Percentiles rank a stretch among this genome's conserved stretches.
phyloP scores from a whole-genome alignment of 768 basidiomycete species.

The Mycena vulgaris region DNA sequence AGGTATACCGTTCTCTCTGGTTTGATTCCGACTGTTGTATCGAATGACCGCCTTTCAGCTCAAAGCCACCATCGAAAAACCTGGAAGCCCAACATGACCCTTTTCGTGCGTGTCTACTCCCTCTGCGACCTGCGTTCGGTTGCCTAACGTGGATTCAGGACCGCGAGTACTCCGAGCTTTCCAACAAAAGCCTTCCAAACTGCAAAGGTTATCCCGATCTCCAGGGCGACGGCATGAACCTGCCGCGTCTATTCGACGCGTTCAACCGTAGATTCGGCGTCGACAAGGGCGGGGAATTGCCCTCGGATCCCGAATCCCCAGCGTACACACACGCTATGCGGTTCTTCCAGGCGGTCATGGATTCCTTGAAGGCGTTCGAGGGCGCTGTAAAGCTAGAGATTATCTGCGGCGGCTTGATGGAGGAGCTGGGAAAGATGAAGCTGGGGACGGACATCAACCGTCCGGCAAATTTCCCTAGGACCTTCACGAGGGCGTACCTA shows the following conservation, averaged over 20 bases:
- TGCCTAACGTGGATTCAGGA: no score
- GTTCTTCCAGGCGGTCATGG: constrained; percentile 48
- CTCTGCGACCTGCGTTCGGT: no score
- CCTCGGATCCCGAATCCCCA: constrained; percentile 38
- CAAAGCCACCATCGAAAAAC: constrained; percentile 32
- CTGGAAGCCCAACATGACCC: constrained; percentile 47
- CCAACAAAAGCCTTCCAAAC: constrained; percentile 7
- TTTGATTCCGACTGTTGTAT: background rate
- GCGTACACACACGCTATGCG: constrained; percentile 41
- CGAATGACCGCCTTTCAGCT: constrained; percentile 19
- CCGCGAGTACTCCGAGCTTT: constrained; percentile 25
- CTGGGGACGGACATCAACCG: constrained; percentile 42
- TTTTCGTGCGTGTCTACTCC: constrained; percentile 36
- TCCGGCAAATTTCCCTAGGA: constrained; percentile 46
- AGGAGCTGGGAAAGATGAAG: constrained; percentile 49
- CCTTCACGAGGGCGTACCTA: constrained; percentile 52
- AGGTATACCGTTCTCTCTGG: constrained; percentile 6
- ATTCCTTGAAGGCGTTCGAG: constrained; percentile 42
- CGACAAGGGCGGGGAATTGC: constrained; percentile 22
- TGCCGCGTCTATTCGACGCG: constrained; percentile 39
- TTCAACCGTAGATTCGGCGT: constrained; percentile 41
- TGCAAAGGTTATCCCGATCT: constrained; percentile 36
- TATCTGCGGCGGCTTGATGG: constrained; percentile 48
- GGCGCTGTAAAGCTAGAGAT: constrained; percentile 47
- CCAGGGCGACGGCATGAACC: constrained; percentile 34